phyloP scores from a whole-genome alignment of 139 green algal species.

The Desmodesmus armatus region DNA sequence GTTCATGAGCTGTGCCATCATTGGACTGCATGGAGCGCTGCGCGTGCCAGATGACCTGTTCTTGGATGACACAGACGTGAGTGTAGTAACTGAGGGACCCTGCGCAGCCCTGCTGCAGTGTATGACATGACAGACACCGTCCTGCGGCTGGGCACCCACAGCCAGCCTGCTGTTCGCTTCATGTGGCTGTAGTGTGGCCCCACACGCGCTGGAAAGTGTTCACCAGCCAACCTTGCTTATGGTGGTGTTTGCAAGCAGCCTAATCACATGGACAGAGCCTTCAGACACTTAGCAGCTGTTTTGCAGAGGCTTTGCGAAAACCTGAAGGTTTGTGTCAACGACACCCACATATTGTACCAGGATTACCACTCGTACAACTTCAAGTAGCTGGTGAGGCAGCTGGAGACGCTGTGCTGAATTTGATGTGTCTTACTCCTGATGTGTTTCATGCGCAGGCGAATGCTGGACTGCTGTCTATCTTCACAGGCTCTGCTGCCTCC shows the following conservation, averaged over 20 bases:
- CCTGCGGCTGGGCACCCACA: too few relatives aligned
- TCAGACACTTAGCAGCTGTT: not conserved
- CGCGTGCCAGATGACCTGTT: conserved; percentile 91
- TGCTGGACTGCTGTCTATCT: conserved; percentile 30
- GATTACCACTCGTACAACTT: not conserved
- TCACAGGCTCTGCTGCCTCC: conserved; percentile 14
- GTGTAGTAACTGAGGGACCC: not conserved
- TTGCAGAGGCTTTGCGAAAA: not conserved
- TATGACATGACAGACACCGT: not conserved
- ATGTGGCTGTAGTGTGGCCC: not conserved
- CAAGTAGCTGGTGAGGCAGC: not conserved
- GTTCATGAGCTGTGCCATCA: conserved; percentile 69
- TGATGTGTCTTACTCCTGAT: conserved; percentile 1
- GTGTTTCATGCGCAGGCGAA: conserved; percentile 16
- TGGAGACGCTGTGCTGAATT: not conserved
- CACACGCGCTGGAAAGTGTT: not conserved
- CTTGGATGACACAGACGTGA: conserved; percentile 72
- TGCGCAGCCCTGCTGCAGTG: not conserved
- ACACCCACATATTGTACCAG: not conserved
- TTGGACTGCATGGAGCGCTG: conserved; percentile 81
- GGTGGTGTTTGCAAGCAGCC: not conserved
- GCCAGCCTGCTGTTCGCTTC: too few relatives aligned
- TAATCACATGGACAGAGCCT: not conserved
- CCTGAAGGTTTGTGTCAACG: not conserved
- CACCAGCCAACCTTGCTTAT: not conserved